Evolutionary conservation across 2,329 filamentous ascomycete species (phyloP).

Genomic region (Domatiomyces globalis): DNA sequence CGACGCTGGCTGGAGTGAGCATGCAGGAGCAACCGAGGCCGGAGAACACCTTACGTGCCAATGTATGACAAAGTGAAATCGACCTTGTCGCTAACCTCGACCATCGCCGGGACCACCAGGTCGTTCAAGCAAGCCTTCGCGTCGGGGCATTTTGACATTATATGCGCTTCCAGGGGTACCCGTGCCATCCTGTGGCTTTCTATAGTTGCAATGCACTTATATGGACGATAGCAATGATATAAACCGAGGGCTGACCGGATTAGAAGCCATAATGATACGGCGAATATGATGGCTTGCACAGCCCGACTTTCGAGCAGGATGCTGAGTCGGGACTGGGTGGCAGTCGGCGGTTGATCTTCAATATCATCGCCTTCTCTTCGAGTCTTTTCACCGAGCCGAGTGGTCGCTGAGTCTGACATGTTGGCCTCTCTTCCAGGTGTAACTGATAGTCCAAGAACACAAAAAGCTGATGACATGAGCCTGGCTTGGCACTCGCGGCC

Average conservation of each 20-base stretch:
- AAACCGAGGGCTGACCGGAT: conserved; percentile 11
- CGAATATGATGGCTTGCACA: conserved; percentile 11
- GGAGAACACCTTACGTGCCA: conserved; percentile 45
- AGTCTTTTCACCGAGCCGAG: not conserved
- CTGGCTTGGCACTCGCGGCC: not conserved
- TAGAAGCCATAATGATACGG: conserved; percentile 8
- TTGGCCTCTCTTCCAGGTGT: not conserved
- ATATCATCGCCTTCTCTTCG: not conserved
- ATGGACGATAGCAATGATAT: conserved; percentile 11
- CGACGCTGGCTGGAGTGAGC: conserved; percentile 32
- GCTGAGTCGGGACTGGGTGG: not conserved
- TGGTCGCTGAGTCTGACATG: not conserved
- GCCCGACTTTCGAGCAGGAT: conserved; percentile 3
- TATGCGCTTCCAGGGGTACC: conserved; percentile 80
- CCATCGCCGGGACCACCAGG: conserved; percentile 76
- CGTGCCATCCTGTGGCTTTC: conserved; percentile 2
- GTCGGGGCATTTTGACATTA: conserved; percentile 96
- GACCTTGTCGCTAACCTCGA: conserved; percentile 64
- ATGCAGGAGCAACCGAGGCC: conserved; percentile 3
- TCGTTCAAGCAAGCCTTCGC: conserved; percentile 68
- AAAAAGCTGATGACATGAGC: not conserved
- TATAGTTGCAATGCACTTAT: not conserved
- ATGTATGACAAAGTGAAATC: conserved; percentile 87
- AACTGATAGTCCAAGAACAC: not conserved
- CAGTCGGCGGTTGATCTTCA: not conserved